Evolutionary conservation across 2,329 filamentous ascomycete species (phyloP).

Genomic region (Zalaria obscura): DNA sequence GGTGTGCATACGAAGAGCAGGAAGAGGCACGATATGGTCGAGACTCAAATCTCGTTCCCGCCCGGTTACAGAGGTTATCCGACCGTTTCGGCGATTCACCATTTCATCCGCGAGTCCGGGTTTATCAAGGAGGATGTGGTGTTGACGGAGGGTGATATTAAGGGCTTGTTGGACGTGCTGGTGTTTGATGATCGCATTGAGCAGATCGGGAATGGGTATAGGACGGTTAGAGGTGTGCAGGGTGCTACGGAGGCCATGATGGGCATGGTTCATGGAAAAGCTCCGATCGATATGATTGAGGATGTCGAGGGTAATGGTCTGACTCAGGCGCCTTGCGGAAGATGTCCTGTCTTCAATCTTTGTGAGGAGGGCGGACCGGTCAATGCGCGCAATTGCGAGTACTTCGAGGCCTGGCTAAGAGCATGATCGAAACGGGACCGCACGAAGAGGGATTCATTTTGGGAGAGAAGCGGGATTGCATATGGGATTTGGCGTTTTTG

Average conservation of each 20-base stretch:
- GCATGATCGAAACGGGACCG: constrained; percentile 4
- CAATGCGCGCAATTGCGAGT: constrained; percentile 78
- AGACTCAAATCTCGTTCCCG: constrained; percentile 15
- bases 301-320: constrained; percentile 53
- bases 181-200: constrained; percentile 80
- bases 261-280: constrained; percentile 6
- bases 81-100: constrained; percentile 63
- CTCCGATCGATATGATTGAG: constrained; percentile 20
- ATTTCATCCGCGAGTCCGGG: constrained; percentile 52
- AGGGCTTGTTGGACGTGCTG: constrained; percentile 76
- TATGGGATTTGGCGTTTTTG: not conserved
- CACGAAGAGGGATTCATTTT: not conserved
- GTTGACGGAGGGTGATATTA: constrained; percentile 55
- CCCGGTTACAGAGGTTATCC: constrained; percentile 50
- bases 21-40: constrained; percentile 11
- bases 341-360: constrained; percentile 84
- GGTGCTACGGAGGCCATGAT: constrained; percentile 8
- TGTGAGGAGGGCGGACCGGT: constrained; percentile 87
- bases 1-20: constrained; percentile 16
- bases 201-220: constrained; percentile 36
- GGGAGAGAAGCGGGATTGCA: not conserved
- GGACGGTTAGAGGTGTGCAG: constrained; percentile 23
- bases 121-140: constrained; percentile 51
- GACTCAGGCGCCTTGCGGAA: constrained; percentile 79
- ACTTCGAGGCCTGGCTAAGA: constrained; percentile 73